Base-by-base conservation (phyloP, 2,329 filamentous ascomycete species). In the Fusarium cyanostomum region DNA sequence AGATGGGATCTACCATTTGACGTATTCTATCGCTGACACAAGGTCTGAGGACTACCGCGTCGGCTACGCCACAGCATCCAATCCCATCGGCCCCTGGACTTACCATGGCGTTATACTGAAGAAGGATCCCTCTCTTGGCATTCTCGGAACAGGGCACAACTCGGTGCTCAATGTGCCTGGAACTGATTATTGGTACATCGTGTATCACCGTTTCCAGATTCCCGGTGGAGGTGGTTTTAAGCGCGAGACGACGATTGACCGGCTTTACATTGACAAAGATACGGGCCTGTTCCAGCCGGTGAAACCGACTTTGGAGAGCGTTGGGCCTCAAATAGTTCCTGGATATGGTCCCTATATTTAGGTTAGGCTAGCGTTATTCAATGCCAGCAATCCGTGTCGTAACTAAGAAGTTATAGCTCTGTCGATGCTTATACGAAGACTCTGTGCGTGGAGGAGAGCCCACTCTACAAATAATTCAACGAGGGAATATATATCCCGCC, bases 161-260 rank as follows among this genome's bases (percentile, higher is more conserved):
- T 81, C 79, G 0, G 75, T 82, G 4, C 62, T 82, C 15, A 80
- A 81, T 35, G 74, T 82, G 2, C 80, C 80, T 0, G 77, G 75
- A 0, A 81, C 79, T 1, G 80, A 83, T 58, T 74, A 81, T 21
- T 83, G 81, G 81, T 81, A 80, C 55, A 82, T 83, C 28, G 80
- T 75, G 0, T 83, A 83, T 44, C 81, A 83, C 59, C 75, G 81
- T 2, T 82, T 83, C 53, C 72, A 66, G 4, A 82, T 82, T 27
- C 80, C 81, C 0, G 69, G 73, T 35, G 81, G 81, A 0, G 74
- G 80, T 53, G 81, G 80, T 1, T 81, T 75, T 3, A 70, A 75
- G 43, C 67, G 80, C 0, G 80, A 82, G 72, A 76, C 74, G 3
- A 78, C 78, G 0, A 77, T 83, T 37, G 81, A 82, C 42, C 59